Evolutionary conservation across 2,329 filamentous ascomycete species (phyloP).

Genomic region (Sporothrix variecibatus): DNA sequence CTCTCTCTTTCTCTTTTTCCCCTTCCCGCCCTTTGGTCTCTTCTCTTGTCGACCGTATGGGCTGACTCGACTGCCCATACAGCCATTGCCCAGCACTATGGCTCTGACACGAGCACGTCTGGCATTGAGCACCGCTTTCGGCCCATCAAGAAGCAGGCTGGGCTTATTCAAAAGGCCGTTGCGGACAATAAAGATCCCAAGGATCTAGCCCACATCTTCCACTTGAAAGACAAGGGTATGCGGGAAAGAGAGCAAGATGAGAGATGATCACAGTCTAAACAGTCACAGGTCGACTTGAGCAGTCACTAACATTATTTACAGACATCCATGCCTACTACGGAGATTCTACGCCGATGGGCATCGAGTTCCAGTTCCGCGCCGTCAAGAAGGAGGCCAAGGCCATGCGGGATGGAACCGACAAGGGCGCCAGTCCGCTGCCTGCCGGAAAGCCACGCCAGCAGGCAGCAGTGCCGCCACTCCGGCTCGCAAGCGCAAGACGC

Average conservation of each 20-base stretch:
- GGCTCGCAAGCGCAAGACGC: slow-evolving; percentile 27
- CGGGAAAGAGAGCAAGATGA: neutral
- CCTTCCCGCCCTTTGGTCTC: neutral
- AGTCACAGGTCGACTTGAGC: neutral
- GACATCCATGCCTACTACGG: slow-evolving; percentile 63
- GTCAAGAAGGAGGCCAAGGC: slow-evolving; percentile 57
- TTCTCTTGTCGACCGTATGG: neutral
- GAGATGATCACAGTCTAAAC: neutral
- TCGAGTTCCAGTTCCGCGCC: slow-evolving; percentile 61
- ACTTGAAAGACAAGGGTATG: slow-evolving; percentile 46
- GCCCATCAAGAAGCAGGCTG: slow-evolving; percentile 46
- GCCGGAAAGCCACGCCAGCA: slow-evolving; percentile 36
- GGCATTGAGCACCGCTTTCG: slow-evolving; percentile 56
- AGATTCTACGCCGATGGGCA: slow-evolving; percentile 57
- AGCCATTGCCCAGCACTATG: slow-evolving; percentile 53
- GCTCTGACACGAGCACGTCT: slow-evolving; percentile 51
- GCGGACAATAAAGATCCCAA: slow-evolving; percentile 45
- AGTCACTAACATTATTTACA: slow-evolving; percentile 35
- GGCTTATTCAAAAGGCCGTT: slow-evolving; percentile 43
- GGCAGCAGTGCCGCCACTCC: slow-evolving; percentile 29
- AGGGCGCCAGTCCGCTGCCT: slow-evolving; percentile 49
- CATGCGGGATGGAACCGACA: slow-evolving; percentile 48
- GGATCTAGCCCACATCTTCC: slow-evolving; percentile 46
- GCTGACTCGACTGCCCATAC: slow-evolving; percentile 17
- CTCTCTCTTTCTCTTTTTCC: neutral